A percentile compares a stretch with the other conserved stretches of the same genome.
Evolutionary conservation across 2,329 filamentous ascomycete species (phyloP).

Genomic region (Diaporthe capsici): DNA sequence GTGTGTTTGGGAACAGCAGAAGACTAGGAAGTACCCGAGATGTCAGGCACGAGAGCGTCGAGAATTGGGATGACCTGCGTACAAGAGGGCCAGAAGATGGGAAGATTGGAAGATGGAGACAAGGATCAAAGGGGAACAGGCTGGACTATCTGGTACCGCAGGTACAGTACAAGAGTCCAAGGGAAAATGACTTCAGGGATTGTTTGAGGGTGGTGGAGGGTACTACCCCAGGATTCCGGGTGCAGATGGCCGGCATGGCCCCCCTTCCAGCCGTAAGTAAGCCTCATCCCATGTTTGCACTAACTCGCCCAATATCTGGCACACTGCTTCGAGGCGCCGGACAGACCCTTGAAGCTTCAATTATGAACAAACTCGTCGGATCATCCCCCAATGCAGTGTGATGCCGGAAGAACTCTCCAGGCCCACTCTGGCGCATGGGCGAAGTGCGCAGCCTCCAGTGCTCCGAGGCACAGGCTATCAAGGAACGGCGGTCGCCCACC

Average conservation of each 20-base stretch:
- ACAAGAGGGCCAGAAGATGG: constrained; percentile 29
- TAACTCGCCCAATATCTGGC: constrained; percentile 15
- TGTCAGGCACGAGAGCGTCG: constrained; percentile 11
- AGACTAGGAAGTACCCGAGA: constrained; percentile 9
- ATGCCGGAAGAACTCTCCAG: constrained; percentile 9
- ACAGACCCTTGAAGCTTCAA: constrained; percentile 1
- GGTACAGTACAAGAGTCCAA: constrained; percentile 29
- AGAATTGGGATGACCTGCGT: constrained; percentile 29
- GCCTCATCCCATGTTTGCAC: constrained; percentile 28
- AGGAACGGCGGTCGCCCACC: constrained; percentile 29
- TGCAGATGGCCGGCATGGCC: constrained; percentile 27
- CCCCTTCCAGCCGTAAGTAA: constrained; percentile 16
- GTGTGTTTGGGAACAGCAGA: not conserved
- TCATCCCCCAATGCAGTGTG: constrained; percentile 31
- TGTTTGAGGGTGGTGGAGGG: constrained; percentile 29
- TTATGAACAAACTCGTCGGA: constrained; percentile 3
- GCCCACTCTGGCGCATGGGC: constrained; percentile 23
- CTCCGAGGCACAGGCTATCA: constrained; percentile 22
- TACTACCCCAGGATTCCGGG: constrained; percentile 36
- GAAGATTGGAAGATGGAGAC: constrained; percentile 14
- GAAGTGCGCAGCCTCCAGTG: constrained; percentile 11
- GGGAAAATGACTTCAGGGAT: constrained; percentile 30
- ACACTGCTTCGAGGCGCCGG: constrained; percentile 17
- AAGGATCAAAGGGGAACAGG: constrained; percentile 22
- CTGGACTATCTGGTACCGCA: constrained; percentile 22